Conservation (phyloP, 495 filamentous ascomycete species). For the Neurospora sp. region DNA sequence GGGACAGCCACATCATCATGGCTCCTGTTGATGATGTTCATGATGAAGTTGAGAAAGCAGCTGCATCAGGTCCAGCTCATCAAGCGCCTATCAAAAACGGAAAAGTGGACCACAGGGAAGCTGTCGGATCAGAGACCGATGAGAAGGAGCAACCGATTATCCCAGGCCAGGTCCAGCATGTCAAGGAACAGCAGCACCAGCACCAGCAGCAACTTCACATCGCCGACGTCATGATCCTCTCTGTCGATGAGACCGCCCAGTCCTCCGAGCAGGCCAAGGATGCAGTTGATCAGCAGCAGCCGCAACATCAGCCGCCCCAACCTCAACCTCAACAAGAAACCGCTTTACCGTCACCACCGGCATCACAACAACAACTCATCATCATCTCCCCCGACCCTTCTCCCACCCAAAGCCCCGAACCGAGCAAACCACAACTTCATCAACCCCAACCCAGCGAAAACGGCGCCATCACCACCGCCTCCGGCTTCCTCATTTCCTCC, state of each 20-base stretch:
- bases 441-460: slow-evolving; percentile 4
- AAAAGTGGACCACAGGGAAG: not conserved
- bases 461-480: not conserved
- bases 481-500: not conserved
- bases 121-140: not conserved
- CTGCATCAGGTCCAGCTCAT: not conserved
- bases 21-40: not conserved
- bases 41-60: not conserved
- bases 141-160: not conserved
- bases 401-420: not conserved
- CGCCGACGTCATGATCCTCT: slow-evolving; percentile 5
- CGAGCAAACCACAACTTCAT: not conserved
- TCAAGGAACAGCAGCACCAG: not conserved
- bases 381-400: not conserved
- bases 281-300: not conserved
- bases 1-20: not conserved
- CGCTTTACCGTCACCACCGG: not conserved
- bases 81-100: not conserved
- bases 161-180: not conserved
- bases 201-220: not conserved
- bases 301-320: not conserved
- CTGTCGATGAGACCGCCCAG: not conserved
- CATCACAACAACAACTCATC: not conserved
- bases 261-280: not conserved
- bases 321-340: not conserved